phyloP scores from a whole-genome alignment of 1,139 yeast genomes.

The Debaryomyces sp. region DNA sequence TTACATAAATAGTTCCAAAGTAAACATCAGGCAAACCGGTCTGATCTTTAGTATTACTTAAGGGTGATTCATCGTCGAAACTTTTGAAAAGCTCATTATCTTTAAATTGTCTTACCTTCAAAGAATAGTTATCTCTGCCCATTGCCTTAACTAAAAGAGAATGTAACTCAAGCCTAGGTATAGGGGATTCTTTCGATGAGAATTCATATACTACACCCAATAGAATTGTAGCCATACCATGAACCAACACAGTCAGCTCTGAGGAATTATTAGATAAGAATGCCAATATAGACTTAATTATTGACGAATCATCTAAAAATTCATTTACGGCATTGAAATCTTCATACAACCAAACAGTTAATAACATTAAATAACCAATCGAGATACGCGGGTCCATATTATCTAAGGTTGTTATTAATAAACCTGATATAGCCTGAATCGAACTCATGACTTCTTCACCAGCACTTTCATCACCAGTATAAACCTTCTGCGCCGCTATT shows the following conservation, averaged over 20 bases:
- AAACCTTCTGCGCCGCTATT: slow-evolving; percentile 53
- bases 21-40: slow-evolving; percentile 88
- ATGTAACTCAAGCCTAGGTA: slow-evolving; percentile 66
- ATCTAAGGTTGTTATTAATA: slow-evolving; percentile 66
- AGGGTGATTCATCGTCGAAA: slow-evolving; percentile 47
- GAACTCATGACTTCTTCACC: slow-evolving; percentile 79
- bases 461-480: slow-evolving; percentile 64
- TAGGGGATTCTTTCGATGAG: slow-evolving; percentile 70
- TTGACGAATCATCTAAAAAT: slow-evolving; percentile 68
- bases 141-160: slow-evolving; percentile 65
- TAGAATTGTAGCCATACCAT: slow-evolving; percentile 73
- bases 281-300: slow-evolving; percentile 67
- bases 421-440: slow-evolving; percentile 79
- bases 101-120: slow-evolving; percentile 73
- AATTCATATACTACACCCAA: slow-evolving; percentile 85
- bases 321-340: slow-evolving; percentile 76
- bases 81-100: slow-evolving; percentile 58
- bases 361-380: slow-evolving; percentile 74
- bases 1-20: slow-evolving; percentile 66
- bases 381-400: slow-evolving; percentile 75
- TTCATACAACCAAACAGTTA: slow-evolving; percentile 79
- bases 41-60: slow-evolving; percentile 51
- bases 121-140: slow-evolving; percentile 79
- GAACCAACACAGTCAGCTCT: slow-evolving; percentile 61
- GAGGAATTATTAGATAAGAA: slow-evolving; percentile 64